phyloP scores from a whole-genome alignment of 2,329 filamentous ascomycete genomes.

The Penicillium paneum region DNA sequence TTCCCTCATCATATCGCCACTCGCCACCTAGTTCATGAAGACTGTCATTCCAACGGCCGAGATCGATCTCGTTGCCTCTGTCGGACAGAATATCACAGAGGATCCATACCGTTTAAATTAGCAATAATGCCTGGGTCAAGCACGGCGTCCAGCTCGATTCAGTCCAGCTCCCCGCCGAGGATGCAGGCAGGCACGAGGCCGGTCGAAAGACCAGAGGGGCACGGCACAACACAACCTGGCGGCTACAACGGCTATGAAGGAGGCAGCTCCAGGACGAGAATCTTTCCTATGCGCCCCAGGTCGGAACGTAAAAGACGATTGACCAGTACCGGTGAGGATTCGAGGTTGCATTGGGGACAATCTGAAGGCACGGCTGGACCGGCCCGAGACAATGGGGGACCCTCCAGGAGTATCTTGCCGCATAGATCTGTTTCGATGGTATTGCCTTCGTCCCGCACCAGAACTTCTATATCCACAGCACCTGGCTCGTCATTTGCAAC shows the following conservation, averaged over 20 bases:
- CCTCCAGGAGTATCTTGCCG: conserved; percentile 18
- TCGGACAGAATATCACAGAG: conserved; percentile 1
- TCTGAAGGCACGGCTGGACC: conserved; percentile 5
- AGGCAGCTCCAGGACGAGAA: neutral
- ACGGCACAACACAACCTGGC: neutral
- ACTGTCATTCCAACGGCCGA: conserved; percentile 32
- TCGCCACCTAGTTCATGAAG: conserved; percentile 33
- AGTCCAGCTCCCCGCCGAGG: neutral
- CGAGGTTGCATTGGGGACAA: neutral
- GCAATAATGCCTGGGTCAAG: conserved; percentile 10
- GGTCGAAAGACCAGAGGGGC: neutral
- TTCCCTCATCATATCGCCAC: neutral
- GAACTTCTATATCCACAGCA: conserved; percentile 3
- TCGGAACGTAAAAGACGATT: conserved; percentile 45
- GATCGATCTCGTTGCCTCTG: conserved; percentile 31
- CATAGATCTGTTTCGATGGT: conserved; percentile 25
- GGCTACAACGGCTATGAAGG: neutral
- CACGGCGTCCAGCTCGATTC: conserved; percentile 2
- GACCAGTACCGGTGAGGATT: conserved; percentile 35
- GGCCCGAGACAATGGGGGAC: conserved; percentile 1
- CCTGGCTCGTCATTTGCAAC: conserved; percentile 33
- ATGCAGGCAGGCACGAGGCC: neutral
- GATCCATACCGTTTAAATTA: neutral
- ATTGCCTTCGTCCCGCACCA: conserved; percentile 15
- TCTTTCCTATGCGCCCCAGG: neutral